phyloP scores from a whole-genome alignment of 148 eudicot genomes.

The Rhododendron simsii region DNA sequence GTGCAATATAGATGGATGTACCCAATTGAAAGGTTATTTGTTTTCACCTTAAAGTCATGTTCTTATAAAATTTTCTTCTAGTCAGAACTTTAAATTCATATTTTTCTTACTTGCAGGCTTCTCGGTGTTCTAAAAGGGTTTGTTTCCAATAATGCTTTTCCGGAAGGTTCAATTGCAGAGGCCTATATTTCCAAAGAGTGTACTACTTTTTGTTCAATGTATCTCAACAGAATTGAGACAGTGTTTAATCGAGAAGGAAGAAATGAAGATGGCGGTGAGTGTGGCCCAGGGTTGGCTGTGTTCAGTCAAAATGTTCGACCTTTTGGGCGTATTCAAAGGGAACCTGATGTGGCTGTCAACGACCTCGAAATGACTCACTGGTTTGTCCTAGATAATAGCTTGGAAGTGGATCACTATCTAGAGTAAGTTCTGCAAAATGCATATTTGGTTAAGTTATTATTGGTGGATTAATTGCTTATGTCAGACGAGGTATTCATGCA shows the following conservation, averaged over 20 bases:
- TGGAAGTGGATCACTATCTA: neutral
- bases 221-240: neutral
- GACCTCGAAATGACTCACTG: neutral
- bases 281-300: neutral
- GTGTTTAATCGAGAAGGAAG: neutral
- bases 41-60: too few relatives aligned
- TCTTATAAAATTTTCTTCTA: too few relatives aligned
- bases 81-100: too few relatives aligned
- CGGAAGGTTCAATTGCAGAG: neutral
- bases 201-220: neutral
- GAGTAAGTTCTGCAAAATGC: neutral
- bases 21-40: neutral
- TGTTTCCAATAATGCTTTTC: neutral
- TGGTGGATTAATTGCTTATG: too few relatives aligned
- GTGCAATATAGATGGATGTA: neutral
- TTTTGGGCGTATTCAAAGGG: neutral
- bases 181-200: neutral
- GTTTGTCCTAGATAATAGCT: neutral
- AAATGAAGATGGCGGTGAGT: neutral
- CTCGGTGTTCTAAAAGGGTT: neutral
- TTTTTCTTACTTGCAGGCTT: neutral
- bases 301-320: neutral
- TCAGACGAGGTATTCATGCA: too few relatives aligned
- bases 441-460: too few relatives aligned
- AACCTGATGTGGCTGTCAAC: neutral